Conservation (phyloP, 2,329 filamentous ascomycete species). For the Talaromyces sp. region DNA sequence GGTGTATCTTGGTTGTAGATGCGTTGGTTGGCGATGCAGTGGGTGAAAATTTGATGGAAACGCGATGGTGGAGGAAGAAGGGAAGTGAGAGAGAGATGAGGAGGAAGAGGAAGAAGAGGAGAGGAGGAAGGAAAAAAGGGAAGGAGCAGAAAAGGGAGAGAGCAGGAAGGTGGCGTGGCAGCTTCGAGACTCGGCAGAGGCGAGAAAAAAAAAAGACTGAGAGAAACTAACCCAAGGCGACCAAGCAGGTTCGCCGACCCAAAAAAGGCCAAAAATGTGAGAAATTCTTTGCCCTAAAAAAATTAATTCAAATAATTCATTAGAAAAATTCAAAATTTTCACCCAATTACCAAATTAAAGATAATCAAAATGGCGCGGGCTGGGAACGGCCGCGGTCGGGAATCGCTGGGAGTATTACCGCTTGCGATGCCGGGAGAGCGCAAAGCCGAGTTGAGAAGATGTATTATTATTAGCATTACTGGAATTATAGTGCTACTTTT, state of each 20-base stretch:
- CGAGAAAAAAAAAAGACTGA: not conserved
- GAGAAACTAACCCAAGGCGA: not conserved
- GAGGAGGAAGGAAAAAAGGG: conserved; percentile 12
- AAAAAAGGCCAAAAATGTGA: not conserved
- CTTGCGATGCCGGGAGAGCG: not conserved
- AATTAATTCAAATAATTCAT: not conserved
- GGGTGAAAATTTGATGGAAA: not conserved
- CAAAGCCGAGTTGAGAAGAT: not conserved
- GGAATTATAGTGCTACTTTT: not conserved
- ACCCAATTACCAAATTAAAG: not conserved
- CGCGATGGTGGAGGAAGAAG: conserved; percentile 16
- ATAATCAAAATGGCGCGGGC: not conserved
- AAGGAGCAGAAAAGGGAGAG: conserved; percentile 12
- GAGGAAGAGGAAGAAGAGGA: conserved; percentile 11
- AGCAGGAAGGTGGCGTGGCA: conserved; percentile 1
- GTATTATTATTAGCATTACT: not conserved
- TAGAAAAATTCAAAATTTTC: too few relatives aligned
- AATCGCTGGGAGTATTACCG: not conserved
- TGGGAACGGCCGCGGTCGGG: not conserved
- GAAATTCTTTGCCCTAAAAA: not conserved
- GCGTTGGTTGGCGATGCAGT: not conserved
- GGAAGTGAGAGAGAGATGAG: conserved; percentile 8
- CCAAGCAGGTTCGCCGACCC: not conserved
- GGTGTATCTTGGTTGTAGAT: conserved; percentile 11
- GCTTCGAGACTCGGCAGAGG: not conserved